Evolutionary conservation across 495 filamentous ascomycete genomes (phyloP).

Genomic region (Tuber microsphaerosporum): DNA sequence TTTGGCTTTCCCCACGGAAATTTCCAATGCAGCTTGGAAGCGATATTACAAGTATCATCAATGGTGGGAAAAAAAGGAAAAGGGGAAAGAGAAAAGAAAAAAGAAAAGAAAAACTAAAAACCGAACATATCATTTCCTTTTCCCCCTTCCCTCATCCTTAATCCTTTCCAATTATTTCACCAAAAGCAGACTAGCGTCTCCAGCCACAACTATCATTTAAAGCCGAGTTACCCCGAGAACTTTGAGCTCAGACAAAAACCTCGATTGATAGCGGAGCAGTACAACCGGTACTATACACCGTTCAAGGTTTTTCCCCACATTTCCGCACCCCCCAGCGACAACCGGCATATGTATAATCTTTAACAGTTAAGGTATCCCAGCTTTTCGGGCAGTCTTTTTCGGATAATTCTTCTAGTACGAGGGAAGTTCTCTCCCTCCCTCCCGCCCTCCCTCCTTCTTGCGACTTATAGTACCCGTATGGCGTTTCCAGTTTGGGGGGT

Average conservation of each 20-base stretch:
- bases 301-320: neutral
- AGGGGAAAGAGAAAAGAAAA: too few species aligned
- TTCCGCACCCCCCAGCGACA: neutral
- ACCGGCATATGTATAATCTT: neutral
- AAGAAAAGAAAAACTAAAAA: neutral
- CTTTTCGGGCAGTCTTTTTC: neutral
- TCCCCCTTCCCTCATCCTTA: neutral
- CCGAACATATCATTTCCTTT: neutral
- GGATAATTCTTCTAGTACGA: neutral
- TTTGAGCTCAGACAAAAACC: neutral
- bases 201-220: neutral
- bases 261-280: neutral
- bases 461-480: too few species aligned
- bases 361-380: neutral
- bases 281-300: neutral
- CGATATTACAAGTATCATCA: neutral
- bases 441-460: too few species aligned
- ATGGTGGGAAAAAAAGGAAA: neutral
- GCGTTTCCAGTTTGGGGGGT: neutral
- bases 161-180: neutral
- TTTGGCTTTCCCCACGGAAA: neutral
- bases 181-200: neutral
- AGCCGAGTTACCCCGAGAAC: neutral
- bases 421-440: too few species aligned
- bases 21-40: neutral